Percentiles rank a stretch among this genome's conserved stretches.
Conservation (phyloP, 1,284 basidiomycete species). For the Cutaneotrichosporon dermatis region DNA sequence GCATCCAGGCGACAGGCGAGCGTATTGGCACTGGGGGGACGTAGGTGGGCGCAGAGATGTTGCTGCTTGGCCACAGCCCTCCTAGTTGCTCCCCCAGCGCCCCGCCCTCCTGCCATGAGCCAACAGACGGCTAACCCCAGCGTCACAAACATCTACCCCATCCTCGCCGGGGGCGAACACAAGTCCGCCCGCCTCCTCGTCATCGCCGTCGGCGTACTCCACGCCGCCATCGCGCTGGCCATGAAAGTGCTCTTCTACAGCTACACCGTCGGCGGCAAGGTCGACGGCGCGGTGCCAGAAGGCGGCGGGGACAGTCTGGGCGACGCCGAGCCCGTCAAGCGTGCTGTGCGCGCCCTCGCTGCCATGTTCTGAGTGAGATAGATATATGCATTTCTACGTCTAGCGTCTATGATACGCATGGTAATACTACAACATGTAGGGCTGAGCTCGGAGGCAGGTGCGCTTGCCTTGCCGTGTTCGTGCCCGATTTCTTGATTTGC, state of each 20-base stretch:
- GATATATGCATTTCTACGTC: conserved; percentile 5
- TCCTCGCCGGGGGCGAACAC: conserved; percentile 77
- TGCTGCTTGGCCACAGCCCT: no score
- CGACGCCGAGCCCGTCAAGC: neutral
- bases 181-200: conserved; percentile 76
- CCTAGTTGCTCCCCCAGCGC: no score
- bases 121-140: conserved; percentile 19
- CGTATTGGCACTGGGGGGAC: neutral
- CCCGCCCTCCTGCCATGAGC: no score
- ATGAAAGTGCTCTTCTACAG: conserved; percentile 86
- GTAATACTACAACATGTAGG: neutral
- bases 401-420: neutral
- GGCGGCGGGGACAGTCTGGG: no score
- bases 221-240: conserved; percentile 68
- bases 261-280: conserved; percentile 11
- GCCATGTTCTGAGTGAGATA: neutral
- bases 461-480: no score
- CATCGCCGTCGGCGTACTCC: conserved; percentile 63
- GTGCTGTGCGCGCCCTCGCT: neutral
- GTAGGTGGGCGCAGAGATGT: no score
- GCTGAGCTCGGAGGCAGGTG: no score
- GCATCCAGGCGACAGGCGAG: neutral
- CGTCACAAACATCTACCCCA: conserved; percentile 76
- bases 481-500: no score
- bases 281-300: neutral